Evolutionary conservation across 768 basidiomycete species (phyloP).

Genomic region (Rhodotorula paludigena): DNA sequence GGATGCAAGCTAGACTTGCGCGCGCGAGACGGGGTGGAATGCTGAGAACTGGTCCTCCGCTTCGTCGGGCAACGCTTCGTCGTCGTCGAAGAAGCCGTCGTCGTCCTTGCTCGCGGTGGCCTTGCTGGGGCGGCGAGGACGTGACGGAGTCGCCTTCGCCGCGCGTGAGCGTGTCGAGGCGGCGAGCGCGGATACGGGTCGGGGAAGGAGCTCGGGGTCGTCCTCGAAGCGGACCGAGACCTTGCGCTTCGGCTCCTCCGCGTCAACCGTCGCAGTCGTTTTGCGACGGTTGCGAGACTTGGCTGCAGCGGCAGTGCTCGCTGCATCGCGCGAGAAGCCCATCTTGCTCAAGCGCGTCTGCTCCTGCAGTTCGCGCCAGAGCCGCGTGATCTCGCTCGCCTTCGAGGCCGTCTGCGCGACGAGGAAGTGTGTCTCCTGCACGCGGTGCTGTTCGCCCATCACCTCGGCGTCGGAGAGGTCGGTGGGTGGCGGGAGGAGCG

Average conservation of each 20-base stretch:
- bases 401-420: slow-evolving; percentile 71
- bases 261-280: not conserved
- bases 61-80: not conserved
- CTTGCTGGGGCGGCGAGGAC: too few species aligned
- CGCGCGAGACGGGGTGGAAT: not conserved
- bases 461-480: slow-evolving; percentile 52
- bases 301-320: not conserved
- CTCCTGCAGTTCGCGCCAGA: slow-evolving; percentile 44
- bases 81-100: not conserved
- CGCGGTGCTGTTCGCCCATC: slow-evolving; percentile 59
- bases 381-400: slow-evolving; percentile 64
- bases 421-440: slow-evolving; percentile 65
- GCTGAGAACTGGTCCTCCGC: not conserved
- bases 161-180: too few species aligned
- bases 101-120: not conserved
- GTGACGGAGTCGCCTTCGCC: too few species aligned
- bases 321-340: not conserved
- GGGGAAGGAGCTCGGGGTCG: slow-evolving; percentile 2
- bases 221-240: slow-evolving; percentile 1
- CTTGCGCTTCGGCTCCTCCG: not conserved
- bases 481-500: not conserved
- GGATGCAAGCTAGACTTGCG: not conserved
- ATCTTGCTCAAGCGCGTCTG: not conserved
- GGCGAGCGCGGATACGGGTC: not conserved
- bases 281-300: not conserved